Percentiles rank a stretch among this genome's conserved stretches.
Evolutionary conservation across 2,329 filamentous ascomycete species (phyloP).

Genomic region (Zymoseptoria pseudotritici): DNA sequence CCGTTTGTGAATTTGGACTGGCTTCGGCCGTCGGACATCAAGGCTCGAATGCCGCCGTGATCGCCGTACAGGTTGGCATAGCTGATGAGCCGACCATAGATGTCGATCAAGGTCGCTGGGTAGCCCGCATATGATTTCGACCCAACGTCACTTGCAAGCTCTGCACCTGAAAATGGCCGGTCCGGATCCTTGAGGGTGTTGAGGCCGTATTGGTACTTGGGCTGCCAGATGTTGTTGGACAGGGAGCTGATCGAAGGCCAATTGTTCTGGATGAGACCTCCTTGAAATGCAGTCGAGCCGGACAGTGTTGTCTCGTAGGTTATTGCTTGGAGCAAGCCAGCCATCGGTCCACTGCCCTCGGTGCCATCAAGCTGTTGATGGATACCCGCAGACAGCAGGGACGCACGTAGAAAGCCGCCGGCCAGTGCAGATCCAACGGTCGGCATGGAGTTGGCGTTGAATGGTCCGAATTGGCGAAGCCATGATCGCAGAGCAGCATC

Average conservation of each 20-base stretch:
- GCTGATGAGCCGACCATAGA: slow-evolving; percentile 30
- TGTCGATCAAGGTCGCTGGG: slow-evolving; percentile 29
- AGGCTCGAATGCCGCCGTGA: slow-evolving; percentile 27
- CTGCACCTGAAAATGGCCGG: not conserved
- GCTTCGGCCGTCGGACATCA: slow-evolving; percentile 23
- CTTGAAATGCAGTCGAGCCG: slow-evolving; percentile 37
- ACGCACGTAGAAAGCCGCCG: slow-evolving; percentile 34
- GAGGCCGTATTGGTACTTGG: slow-evolving; percentile 30
- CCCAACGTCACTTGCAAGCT: slow-evolving; percentile 17
- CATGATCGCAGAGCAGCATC: slow-evolving; percentile 31
- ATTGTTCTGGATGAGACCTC: slow-evolving; percentile 36
- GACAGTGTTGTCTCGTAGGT: slow-evolving; percentile 38
- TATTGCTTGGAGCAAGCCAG: slow-evolving; percentile 36
- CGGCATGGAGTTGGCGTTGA: slow-evolving; percentile 29
- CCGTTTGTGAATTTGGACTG: slow-evolving; percentile 31
- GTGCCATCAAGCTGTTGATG: slow-evolving; percentile 35
- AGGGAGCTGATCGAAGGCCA: slow-evolving; percentile 36
- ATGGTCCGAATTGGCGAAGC: slow-evolving; percentile 29
- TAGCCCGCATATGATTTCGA: slow-evolving; percentile 30
- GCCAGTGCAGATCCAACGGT: slow-evolving; percentile 35
- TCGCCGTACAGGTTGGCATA: slow-evolving; percentile 28
- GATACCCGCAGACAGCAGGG: slow-evolving; percentile 31
- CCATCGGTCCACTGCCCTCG: slow-evolving; percentile 32
- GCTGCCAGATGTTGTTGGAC: slow-evolving; percentile 1
- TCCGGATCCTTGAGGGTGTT: slow-evolving; percentile 1